Conservation (phyloP, 768 basidiomycete genomes). For the Trametes villosa region DNA sequence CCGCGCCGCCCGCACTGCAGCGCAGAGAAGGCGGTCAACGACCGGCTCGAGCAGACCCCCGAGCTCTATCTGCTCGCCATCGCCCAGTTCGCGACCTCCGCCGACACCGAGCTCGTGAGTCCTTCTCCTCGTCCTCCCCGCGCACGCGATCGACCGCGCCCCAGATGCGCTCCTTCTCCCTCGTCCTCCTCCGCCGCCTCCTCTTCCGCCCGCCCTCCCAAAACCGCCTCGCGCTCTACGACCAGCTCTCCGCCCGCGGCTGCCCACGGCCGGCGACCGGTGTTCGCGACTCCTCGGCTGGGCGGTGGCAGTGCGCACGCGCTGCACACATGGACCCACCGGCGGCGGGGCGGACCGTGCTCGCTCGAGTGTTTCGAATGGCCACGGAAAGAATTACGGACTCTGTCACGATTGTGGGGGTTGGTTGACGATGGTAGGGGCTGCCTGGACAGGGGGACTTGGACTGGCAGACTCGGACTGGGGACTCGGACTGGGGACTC, state of each 20-base stretch:
- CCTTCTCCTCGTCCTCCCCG: not conserved
- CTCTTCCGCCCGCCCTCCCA: constrained; percentile 60
- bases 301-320: too few species aligned
- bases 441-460: too few species aligned
- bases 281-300: too few species aligned
- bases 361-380: too few species aligned
- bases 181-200: constrained; percentile 78
- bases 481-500: too few species aligned
- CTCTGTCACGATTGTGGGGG: too few species aligned
- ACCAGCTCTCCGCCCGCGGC: constrained; percentile 70
- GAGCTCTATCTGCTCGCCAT: constrained; percentile 81
- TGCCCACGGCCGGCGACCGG: constrained; percentile 77
- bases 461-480: too few species aligned
- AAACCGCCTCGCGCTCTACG: constrained; percentile 63
- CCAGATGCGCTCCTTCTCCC: constrained; percentile 85
- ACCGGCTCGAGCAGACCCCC: constrained; percentile 75
- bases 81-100: constrained; percentile 75
- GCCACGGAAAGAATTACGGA: too few species aligned
- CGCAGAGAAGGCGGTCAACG: constrained; percentile 83
- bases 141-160: not conserved
- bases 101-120: constrained; percentile 81
- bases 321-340: too few species aligned
- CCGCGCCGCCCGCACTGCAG: constrained; percentile 42
- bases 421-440: too few species aligned
- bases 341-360: too few species aligned